Base-by-base conservation (phyloP, 2,329 filamentous ascomycete genomes). In the Aspergillus hortae region DNA sequence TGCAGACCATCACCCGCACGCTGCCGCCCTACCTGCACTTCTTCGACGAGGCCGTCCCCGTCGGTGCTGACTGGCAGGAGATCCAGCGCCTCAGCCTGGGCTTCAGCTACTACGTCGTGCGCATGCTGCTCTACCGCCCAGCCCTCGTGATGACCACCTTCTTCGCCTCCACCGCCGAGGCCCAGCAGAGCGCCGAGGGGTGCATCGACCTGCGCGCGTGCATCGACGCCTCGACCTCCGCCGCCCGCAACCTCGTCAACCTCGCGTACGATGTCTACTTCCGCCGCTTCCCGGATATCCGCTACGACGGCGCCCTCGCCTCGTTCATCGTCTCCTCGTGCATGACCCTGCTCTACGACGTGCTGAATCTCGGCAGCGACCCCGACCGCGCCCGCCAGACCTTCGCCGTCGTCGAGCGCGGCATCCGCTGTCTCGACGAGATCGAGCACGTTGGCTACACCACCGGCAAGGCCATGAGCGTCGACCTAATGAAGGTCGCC, bases 401-500 rank as follows among this genome's bases (percentile, higher is more conserved):
- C 2, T 57, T 57, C 17, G 46, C 50, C 7, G 42, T 48, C 2
- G 55, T 59, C 6, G 53, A 59, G 10, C 48, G 44, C 6, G 56
- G 49, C 5, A 56, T 59, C 10, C 15, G 49, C 6, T 59, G 56
- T 23, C 44, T 59, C 1, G 56, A 59, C 32, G 45, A 59, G 17
- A 52, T 59, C 4, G 48, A 57, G n/a, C 56, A 56, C 36, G 40
- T 51, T 0, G 56, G 56, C 6, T 52, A 52, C 7, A 55, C 46
- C 1, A 51, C 53, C 1, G 55, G 55, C 0, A 59, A 59, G 27
- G 48, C 48, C 6, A 4, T 57, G 2, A 57, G 56, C 15, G 23
- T 57, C 46, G 56, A 59, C 21, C 12, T 59, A n/a, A 53, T 59
- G 56, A 57, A 54, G 35, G 35, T 52, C 6, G 56, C 56, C 6